A percentile compares a stretch with the other conserved stretches of the same genome.
Evolutionary conservation across 768 basidiomycete species (phyloP).

Genomic region (Glaciozyma martinii): DNA sequence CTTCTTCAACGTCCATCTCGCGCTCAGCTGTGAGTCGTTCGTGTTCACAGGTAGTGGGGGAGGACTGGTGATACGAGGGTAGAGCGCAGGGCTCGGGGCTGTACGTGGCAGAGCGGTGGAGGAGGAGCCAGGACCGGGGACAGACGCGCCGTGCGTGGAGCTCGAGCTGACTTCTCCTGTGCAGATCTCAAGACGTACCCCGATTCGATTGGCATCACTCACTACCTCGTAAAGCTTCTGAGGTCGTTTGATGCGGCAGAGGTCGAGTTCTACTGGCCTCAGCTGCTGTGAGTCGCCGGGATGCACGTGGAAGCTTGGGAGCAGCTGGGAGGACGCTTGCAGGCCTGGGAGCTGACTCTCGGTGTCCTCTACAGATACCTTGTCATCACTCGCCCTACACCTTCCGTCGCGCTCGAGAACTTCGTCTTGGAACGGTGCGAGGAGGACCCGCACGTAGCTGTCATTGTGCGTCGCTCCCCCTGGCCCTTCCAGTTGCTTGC

Average conservation of each 20-base stretch:
- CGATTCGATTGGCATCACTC: conserved; percentile 44
- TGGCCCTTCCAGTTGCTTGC: neutral
- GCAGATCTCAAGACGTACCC: conserved; percentile 43
- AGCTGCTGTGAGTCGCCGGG: conserved; percentile 40
- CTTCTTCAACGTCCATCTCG: conserved; percentile 35
- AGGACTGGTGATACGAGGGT: too few species aligned
- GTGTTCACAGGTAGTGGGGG: neutral
- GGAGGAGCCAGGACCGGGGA: too few species aligned
- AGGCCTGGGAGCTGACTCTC: neutral
- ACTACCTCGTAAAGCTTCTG: conserved; percentile 44
- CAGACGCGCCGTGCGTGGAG: neutral
- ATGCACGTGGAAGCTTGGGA: neutral
- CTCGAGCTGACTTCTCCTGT: neutral
- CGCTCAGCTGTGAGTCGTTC: conserved; percentile 30
- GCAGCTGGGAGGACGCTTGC: neutral
- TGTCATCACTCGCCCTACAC: conserved; percentile 81
- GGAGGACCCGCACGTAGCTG: conserved; percentile 86
- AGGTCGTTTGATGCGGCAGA: conserved; percentile 43
- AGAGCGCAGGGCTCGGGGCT: too few species aligned
- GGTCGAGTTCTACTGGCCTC: conserved; percentile 47
- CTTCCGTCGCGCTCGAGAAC: conserved; percentile 83
- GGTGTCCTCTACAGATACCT: conserved; percentile 58
- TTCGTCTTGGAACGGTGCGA: conserved; percentile 84
- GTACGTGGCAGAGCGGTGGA: too few species aligned
- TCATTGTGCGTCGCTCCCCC: conserved; percentile 58